Percentiles rank a stretch among this genome's conserved stretches.
Conservation (phyloP, 31 red algal genomes). For the Endocladia muricata region DNA sequence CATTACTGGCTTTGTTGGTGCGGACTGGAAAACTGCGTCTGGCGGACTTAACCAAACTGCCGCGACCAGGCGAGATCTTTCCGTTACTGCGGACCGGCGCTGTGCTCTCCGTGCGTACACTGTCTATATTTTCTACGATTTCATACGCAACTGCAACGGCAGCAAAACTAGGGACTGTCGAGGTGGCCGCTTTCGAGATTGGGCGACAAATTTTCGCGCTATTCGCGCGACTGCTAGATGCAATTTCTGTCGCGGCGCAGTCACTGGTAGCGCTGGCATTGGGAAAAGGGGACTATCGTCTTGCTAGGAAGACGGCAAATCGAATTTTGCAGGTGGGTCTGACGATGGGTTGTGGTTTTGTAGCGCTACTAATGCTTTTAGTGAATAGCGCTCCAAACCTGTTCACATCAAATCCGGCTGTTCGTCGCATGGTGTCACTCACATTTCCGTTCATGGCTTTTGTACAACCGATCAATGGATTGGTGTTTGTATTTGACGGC, state of each 20-base stretch:
- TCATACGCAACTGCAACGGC: constrained; percentile 85
- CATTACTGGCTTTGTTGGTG: constrained; percentile 60
- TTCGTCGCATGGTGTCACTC: constrained; percentile 42
- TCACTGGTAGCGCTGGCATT: constrained; percentile 82
- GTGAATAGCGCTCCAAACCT: constrained; percentile 47
- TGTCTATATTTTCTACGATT: constrained; percentile 85
- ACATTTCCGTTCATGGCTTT: constrained; percentile 87
- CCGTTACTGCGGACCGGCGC: constrained; percentile 79
- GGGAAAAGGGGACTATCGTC: constrained; percentile 49
- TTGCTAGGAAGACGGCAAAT: constrained; percentile 66
- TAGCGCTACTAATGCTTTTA: constrained; percentile 59
- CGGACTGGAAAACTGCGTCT: constrained; percentile 54
- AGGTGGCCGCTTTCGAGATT: constrained; percentile 89
- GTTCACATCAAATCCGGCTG: constrained; percentile 85
- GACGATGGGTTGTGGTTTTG: constrained; percentile 71
- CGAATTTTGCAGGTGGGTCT: constrained; percentile 80
- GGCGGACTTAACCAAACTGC: constrained; percentile 49
- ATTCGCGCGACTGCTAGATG: constrained; percentile 80
- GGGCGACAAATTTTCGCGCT: constrained; percentile 84
- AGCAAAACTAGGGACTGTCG: constrained; percentile 66
- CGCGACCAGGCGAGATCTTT: constrained; percentile 61
- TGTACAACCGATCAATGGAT: constrained; percentile 84
- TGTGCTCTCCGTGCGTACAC: constrained; percentile 83
- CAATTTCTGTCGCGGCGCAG: constrained; percentile 91
- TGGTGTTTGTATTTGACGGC: constrained; percentile 96